Base-by-base conservation (phyloP, 805 yeast genomes). In the Sugiyamaella americana region DNA sequence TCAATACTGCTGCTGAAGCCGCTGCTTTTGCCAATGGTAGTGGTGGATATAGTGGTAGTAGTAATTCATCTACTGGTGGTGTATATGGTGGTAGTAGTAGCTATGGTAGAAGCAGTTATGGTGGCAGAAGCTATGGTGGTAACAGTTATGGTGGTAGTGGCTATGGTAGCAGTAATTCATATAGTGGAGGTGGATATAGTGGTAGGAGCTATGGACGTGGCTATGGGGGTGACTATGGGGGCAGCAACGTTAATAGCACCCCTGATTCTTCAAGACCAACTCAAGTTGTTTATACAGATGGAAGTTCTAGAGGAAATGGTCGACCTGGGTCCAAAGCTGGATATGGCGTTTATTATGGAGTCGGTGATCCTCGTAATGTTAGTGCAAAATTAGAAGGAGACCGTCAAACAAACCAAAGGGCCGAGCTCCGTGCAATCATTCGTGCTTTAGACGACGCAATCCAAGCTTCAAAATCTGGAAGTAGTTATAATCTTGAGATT, bases 291-390 rank as follows among this genome's bases (percentile, higher is more conserved):
- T 88, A 76, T 57, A 81, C 87, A 18, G 97, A 88, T 63, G 97
- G 96, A 0, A 84, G 95, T 0, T 70, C 81, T 0, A 66, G 80
- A 6, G 73, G 76, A 3, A 82, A 83, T 55, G 88, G 87, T 0
- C 66, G 58, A 18, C 40, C 43, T 0, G 53, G 54, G 5, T 68
- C 74, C 1, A 47, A 55, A 2, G 80, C 82, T 0, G 96, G 97
- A 0, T 79, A 75, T 57, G 97, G 96, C 20, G 84, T 84, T 0
- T 87, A 67, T 60, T 86, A 74, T 60, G 89, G 87, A 0, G 65
- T 54, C 0, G 57, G 62, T 30, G 83, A 80, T 56, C 49, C 70
- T 1, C 62, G 83, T 39, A 84, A 84, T 59, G 65, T 70, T 6
- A 69, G 82, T 0, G 77, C 70, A 3, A 76, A 82, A 0, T 66